Evolutionary conservation across 2,329 filamentous ascomycete genomes (phyloP), one percentile per base, ranked within the genome.

Genomic region (Biscogniauxia mediterranea): DNA sequence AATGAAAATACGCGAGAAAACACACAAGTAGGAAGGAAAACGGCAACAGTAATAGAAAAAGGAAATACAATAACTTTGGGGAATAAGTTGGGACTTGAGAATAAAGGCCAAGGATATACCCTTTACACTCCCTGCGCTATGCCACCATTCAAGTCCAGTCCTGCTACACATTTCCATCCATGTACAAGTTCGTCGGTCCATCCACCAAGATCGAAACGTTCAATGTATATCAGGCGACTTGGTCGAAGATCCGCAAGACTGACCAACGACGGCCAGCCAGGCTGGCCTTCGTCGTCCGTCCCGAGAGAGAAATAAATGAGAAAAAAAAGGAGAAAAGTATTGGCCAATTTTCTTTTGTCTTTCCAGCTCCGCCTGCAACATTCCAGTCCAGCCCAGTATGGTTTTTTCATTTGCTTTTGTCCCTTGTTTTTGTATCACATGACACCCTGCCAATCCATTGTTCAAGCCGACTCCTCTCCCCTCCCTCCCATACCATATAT

Each of bases 341-440:
- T 64, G 62, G 61, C 61, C 64, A 50, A 46, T 46, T 46, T 21
- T 61, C 69, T 76, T 79, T 79, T 77, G 69, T 77, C 74, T 77
- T 77, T 75, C 76, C 76, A 72, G 72, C 76, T 74, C 65, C 70
- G 59, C 71, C 71, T 71, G 72, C 74, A 74, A 71, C 72, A 76
- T 76, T 73, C 64, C 66, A 68, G 64, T 68, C 60, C 61, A 68
- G 64, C 67, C 60, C 61, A 67, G 66, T 59, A n/a, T 46, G 15
- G 38, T 46, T 46, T 46, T 46, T 46, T 59, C 66, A 46, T 46
- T 46, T 46, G 38, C 38, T 46, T 46, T 46, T 46, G 38, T 46
- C 38, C 38, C 38, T 46, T 32, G 7, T 70, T 64, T 62, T 55
- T 64, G 60, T 59, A 61, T 64, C 66, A 64, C 65, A 59, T 66